A percentile compares a stretch with the other conserved stretches of the same genome.
phyloP scores from a whole-genome alignment of 2,329 filamentous ascomycete species.

The Paracorniculantispora psalliotae region DNA sequence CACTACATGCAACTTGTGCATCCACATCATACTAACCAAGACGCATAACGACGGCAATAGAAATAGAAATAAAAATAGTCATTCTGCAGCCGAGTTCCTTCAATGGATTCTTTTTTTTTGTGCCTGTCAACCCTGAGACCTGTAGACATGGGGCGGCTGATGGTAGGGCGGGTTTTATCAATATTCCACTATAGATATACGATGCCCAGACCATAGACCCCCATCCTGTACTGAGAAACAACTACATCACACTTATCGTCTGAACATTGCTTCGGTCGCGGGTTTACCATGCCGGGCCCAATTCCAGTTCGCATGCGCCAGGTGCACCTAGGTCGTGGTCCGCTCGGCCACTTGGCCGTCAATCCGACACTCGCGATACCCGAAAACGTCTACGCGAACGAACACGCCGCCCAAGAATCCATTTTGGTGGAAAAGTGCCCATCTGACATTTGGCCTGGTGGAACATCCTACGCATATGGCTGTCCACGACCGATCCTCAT shows the following conservation, averaged over 20 bases:
- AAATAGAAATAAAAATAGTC: no score
- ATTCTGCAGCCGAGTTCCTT: background rate
- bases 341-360: background rate
- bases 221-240: no score
- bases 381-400: background rate
- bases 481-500: slow-evolving; percentile 5
- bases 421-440: background rate
- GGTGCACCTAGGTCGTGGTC: background rate
- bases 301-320: slow-evolving; percentile 3
- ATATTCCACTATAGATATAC: background rate
- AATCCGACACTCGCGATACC: background rate
- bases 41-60: no score
- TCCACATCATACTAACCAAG: no score
- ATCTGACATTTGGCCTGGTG: background rate
- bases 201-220: background rate
- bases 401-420: background rate
- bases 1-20: no score
- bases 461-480: background rate
- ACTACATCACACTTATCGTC: no score
- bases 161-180: background rate
- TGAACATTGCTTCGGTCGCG: no score
- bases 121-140: background rate
- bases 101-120: background rate
- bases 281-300: background rate
- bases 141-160: background rate